Evolutionary conservation across 495 filamentous ascomycete genomes (phyloP), one percentile per base, ranked within the genome.

Genomic region (Aspergillus funiculosus): DNA sequence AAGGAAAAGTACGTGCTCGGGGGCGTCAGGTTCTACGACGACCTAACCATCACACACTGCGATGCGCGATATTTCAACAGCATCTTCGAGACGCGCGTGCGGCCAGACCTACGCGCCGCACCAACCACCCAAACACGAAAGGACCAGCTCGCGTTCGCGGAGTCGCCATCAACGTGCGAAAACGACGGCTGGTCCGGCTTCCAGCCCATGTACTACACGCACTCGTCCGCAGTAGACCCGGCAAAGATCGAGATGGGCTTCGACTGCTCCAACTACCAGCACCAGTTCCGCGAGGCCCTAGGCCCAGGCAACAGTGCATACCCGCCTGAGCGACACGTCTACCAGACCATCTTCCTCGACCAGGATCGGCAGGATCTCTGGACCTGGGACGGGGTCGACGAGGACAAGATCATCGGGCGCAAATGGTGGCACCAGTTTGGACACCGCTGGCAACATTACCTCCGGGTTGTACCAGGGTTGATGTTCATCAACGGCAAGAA

Each of bases 381-480:
- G 86, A 83, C 80, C 0, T 79, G 81, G 48, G 69, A 79, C 44
- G 75, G 83, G 50, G 90, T 94, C 43, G 78, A 83, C 53, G 57
- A 75, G 43, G 60, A 60, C 32, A 89, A 85, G 51, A 73, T 90
- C 22, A 86, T 94, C 28, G 67, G 76, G 8, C 69, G 71, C 37
- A 84, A 90, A 53, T 87, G 83, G 84, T 91, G 87, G 87, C 87
- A 90, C 57, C 87, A 90, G 59, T 78, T 90, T 17, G 85, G 86
- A 14, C 87, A 94, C 56, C 70, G 79, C 26, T 90, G 80, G 76
- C 85, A 85, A 49, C 87, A 94, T 58, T 91, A 89, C 59, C 60
- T 82, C 0, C 72, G 82, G 6, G 87, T 91, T 5, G 79, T 88
- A 28, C 82, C 85, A 0, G 81, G 85, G 51, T 79, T 91, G 77